Evolutionary conservation across 2,329 filamentous ascomycete genomes (phyloP), one percentile per base, ranked within the genome.

Genomic region (Diaporthe vaccinii): DNA sequence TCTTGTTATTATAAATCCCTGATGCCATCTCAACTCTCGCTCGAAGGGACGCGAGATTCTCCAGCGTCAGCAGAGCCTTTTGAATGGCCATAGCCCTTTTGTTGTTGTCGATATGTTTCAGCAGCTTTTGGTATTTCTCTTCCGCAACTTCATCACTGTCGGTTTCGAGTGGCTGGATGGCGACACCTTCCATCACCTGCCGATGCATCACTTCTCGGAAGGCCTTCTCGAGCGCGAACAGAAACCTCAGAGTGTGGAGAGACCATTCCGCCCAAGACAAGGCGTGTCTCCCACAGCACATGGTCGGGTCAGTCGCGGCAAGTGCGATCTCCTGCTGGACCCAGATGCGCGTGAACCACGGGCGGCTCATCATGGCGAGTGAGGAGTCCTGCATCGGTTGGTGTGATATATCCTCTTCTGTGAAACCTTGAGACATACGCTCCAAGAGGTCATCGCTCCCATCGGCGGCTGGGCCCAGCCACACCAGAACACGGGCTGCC

Each of bases 271-370:
- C 36, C 41, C 39, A 71, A n/a, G 22, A 28, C 7, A 61, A 14
- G 20, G 36, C 7, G 10, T 51, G 34, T 3, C 34, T 34, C 0
- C 73, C 73, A 22, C 73, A 74, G 9, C 68, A 12, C 4, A 74
- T 28, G 8, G 17, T 34, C 1, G 73, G 73, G 20, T 74, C 39
- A 10, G 1, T 1, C 7, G 25, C 31, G 5, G 76, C 78, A 5
- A 80, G 72, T 14, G 72, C 78, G 34, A 78, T 74, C 73, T 80
- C 79, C 62, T 80, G 79, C 46, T 78, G 76, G 14, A 79, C 78
- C 78, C 78, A 80, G 4, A 74, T 76, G 46, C 79, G 78, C 25
- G 58, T 61, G 55, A 76, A 76, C 75, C 75, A 76, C 1, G 72
- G 51, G 7, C 73, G 58, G 12, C 20, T 8, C 65, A 69, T 41